Conservation (phyloP, 495 filamentous ascomycete genomes). For the Aspergillus egyptiacus region DNA sequence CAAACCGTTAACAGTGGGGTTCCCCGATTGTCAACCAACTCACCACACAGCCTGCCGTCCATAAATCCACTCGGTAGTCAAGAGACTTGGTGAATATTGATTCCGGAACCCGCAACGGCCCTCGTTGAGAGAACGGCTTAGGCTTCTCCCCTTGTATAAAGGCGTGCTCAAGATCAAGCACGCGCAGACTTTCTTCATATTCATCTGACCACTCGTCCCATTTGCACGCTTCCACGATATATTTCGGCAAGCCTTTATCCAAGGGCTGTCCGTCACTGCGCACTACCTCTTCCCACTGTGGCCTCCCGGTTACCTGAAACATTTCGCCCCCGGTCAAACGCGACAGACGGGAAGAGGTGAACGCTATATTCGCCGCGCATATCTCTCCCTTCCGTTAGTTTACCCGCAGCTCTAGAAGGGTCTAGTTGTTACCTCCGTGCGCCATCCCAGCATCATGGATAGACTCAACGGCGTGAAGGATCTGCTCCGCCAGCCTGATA, state of each 20-base stretch:
- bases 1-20: background rate
- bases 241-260: constrained; percentile 22
- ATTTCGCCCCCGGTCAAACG: background rate
- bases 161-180: constrained; percentile 35
- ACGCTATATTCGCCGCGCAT: constrained; percentile 5
- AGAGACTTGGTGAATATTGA: constrained; percentile 33
- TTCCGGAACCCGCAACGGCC: constrained; percentile 30
- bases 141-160: constrained; percentile 27
- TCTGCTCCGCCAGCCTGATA: constrained; percentile 21
- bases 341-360: background rate
- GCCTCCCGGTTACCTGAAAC: background rate
- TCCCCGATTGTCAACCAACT: background rate
- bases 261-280: constrained; percentile 27
- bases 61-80: constrained; percentile 39
- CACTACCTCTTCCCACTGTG: constrained; percentile 4
- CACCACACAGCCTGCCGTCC: constrained; percentile 37
- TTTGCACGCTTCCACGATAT: constrained; percentile 29
- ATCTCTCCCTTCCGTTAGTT: background rate
- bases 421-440: constrained; percentile 24
- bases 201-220: constrained; percentile 33
- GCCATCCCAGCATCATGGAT: constrained; percentile 29
- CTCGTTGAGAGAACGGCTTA: constrained; percentile 29
- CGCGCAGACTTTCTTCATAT: constrained; percentile 33
- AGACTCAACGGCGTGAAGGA: constrained; percentile 23
- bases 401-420: too few relatives aligned